Conservation (phyloP, 1,284 basidiomycete genomes). For the Ceratobasidium sp. region DNA sequence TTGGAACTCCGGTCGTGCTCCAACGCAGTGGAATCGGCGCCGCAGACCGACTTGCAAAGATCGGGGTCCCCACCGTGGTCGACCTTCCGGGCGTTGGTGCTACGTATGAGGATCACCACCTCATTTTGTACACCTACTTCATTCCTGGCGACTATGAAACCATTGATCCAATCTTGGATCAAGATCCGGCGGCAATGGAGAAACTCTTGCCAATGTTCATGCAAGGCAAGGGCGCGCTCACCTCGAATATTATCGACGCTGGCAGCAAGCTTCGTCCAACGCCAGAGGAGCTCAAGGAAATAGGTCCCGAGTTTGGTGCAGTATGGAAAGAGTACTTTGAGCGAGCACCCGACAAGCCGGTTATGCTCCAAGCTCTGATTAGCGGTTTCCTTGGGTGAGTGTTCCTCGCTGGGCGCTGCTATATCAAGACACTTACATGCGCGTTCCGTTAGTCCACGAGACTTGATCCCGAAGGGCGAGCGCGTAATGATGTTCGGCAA, state of each 20-base stretch:
- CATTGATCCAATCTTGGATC: conserved; percentile 25
- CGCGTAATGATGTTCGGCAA: conserved; percentile 34
- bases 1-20: conserved; percentile 59
- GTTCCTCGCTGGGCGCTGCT: too few species aligned
- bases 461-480: conserved; percentile 13
- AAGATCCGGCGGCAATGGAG: conserved; percentile 21
- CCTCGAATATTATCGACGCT: conserved; percentile 20
- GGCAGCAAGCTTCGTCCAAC: conserved; percentile 35
- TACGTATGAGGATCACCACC: conserved; percentile 56
- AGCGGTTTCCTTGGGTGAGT: conserved; percentile 31
- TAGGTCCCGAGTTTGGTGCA: conserved; percentile 7
- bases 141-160: conserved; percentile 9
- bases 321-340: conserved; percentile 32
- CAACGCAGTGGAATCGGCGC: conserved; percentile 63
- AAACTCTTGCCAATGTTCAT: background rate
- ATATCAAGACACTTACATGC: too few species aligned
- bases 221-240: conserved; percentile 19
- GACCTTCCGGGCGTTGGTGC: conserved; percentile 64
- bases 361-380: conserved; percentile 32
- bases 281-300: conserved; percentile 16
- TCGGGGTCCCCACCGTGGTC: conserved; percentile 55
- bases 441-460: conserved; percentile 13
- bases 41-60: conserved; percentile 52
- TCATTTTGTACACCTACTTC: conserved; percentile 7
- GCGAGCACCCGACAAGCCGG: conserved; percentile 30